A percentile compares a stretch with the other conserved stretches of the same genome.
Conservation (phyloP, 129 eudicot species). For the Pseudognaphalium luteoalbum region DNA sequence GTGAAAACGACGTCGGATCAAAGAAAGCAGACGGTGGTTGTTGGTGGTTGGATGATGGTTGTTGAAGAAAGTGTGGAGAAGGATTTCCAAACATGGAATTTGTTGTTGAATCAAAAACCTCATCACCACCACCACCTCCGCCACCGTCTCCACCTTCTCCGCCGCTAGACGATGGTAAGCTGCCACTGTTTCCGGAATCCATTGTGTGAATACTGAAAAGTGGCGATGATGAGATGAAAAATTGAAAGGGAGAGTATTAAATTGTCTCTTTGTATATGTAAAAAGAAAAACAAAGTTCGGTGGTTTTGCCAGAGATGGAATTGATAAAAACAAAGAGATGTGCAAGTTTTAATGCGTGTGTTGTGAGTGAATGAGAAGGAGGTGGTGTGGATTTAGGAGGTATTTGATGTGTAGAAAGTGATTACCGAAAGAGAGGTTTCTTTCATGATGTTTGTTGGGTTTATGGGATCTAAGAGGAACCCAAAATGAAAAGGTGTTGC, state of each 20-base stretch:
- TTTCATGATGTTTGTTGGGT: conserved; percentile 25
- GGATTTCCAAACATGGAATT: conserved; percentile 38
- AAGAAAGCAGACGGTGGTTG: conserved; percentile 31
- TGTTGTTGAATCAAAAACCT: conserved; percentile 45
- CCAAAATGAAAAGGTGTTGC: conserved; percentile 4
- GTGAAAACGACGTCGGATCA: conserved; percentile 43
- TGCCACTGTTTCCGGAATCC: conserved; percentile 23
- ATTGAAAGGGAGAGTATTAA: conserved; percentile 3
- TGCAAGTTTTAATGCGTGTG: not conserved
- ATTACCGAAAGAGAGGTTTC: conserved; percentile 9
- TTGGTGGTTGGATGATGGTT: conserved; percentile 15
- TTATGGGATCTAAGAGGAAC: conserved; percentile 15
- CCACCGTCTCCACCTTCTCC: conserved; percentile 40
- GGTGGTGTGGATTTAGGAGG: not conserved
- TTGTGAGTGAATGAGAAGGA: not conserved
- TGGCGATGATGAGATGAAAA: conserved; percentile 7
- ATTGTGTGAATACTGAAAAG: not conserved
- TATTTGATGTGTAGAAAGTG: conserved; percentile 3
- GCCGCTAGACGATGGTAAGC: conserved; percentile 20
- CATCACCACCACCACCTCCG: conserved; percentile 20
- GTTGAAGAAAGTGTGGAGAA: conserved; percentile 29
- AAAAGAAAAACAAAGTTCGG: not conserved
- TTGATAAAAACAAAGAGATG: not conserved
- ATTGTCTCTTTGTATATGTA: not conserved
- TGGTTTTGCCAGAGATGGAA: not conserved